phyloP scores from a whole-genome alignment of 805 yeast genomes.

The Kodamaea laetipori region DNA sequence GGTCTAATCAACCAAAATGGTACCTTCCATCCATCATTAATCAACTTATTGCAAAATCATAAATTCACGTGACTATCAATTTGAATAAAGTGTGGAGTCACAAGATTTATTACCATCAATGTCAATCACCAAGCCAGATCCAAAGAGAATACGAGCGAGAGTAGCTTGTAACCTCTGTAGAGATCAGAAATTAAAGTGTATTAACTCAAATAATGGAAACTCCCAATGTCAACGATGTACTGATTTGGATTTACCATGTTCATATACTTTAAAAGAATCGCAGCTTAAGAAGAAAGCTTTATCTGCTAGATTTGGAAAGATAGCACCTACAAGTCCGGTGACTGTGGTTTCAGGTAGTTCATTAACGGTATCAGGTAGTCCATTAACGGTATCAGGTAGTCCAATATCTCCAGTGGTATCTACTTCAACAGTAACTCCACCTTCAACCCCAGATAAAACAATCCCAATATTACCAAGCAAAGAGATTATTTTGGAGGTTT shows the following conservation, averaged over 20 bases:
- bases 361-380: too few relatives aligned
- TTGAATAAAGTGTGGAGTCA: conserved; percentile 3
- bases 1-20: conserved; percentile 8
- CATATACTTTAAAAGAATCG: conserved; percentile 24
- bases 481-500: conserved; percentile 20
- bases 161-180: conserved; percentile 20
- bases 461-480: conserved; percentile 23
- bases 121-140: conserved; percentile 5
- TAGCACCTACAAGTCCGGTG: conserved; percentile 1
- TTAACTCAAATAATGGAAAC: conserved; percentile 10
- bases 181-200: conserved; percentile 18
- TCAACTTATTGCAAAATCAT: neutral
- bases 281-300: conserved; percentile 19
- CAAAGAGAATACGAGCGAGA: conserved; percentile 14
- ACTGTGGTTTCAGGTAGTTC: too few relatives aligned
- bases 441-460: neutral
- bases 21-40: neutral
- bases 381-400: too few relatives aligned
- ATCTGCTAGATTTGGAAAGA: neutral
- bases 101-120: too few relatives aligned
- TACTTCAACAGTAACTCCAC: neutral
- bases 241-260: conserved; percentile 19
- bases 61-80: neutral
- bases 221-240: conserved; percentile 23
- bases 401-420: neutral